Evolutionary conservation across 2,329 filamentous ascomycete species (phyloP), one percentile per base, ranked within the genome.

Genomic region (Hypoxylon sp.): DNA sequence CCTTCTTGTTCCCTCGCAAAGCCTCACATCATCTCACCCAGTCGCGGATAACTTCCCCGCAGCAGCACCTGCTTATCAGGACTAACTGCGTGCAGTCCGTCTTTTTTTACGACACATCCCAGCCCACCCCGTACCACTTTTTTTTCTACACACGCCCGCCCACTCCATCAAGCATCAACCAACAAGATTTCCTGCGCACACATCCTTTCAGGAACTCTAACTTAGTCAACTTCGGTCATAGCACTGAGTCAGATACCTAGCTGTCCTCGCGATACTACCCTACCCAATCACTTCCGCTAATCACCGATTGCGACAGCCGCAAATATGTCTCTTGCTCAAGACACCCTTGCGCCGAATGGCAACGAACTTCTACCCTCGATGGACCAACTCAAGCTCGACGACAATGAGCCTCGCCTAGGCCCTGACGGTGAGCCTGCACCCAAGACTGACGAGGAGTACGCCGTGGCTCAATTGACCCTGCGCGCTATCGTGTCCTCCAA

Each of bases 401-500:
- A 89, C 50, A 78, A 78, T 43, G 79, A 82, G 60, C 70, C 72
- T 32, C 79, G 82, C 57, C 76, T 88, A 44, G 86, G 84, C 36
- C 83, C 85, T 38, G 89, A 94, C 63, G 89, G 89, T 62, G 90
- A 93, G 65, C 82, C 84, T 57, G 82, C 83, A 54, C 93, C 91
- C 66, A 94, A 93, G 78, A 96, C 93, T 51, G 94, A 99, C 65
- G 92, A 97, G 71, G 94, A 99, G 74, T 99, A 99, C 70, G 91
- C 91, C 41, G 85, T 91, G 71, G 86, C 92, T 42, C 90, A 95
- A 75, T 81, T 99, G 67, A 99, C 94, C 56, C 84, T 99, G 59
- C 90, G 94, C 71, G 94, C 94, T 65, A 97, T 99, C 71, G 94
- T 99, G 63, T 97, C 94, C 23, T 97, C 94, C 72, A 97, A 97